Base-by-base conservation (phyloP, 768 basidiomycete species). In the Lyophyllum atratum region DNA sequence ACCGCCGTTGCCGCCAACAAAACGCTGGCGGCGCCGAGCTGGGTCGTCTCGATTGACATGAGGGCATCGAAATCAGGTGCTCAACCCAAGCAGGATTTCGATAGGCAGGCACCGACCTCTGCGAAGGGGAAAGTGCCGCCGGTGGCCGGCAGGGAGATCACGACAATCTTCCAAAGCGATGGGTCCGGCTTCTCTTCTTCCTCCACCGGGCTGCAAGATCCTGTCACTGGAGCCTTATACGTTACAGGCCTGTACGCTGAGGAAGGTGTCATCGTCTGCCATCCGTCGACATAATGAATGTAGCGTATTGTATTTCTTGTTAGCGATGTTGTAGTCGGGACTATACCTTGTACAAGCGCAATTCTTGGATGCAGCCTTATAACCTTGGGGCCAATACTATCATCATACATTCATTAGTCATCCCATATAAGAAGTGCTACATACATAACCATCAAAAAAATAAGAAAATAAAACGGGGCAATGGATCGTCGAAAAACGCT, bases 161-260 rank as follows among this genome's bases (percentile, higher is more conserved):
- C 79, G 63, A 89, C 89, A 0, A 59, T 91, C n/a, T 90, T 88
- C 72, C 89, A 88, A 72, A 90, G 89, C 62, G 76, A 85, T 58
- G 89, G 89, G n/a, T 74, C 77, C 3, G 78, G 79, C 5, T 87
- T 87, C 63, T 76, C 79, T 14, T 71, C 79, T 2, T 83, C 85
- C 15, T 71, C 77, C 8, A 85, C 85, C 8, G 80, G 75, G 1
- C 55, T 89, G 59, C 67, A 76, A 33, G 87, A 89, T 66, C 69
- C 75, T 0, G 62, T 69, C 12, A 77, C 80, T 0, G 83, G 82
- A 0, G 64, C 60, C 0, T 63, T 88, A 15, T 88, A 84, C 59
- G 63, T 87, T 12, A 72, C 77, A 4, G 88, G 87, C 1, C 66
- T 89, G 50, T 89, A 89, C 60, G 76, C 75, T 11, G 75, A 80